These are phyloP conservation scores for Chaetomium sp. DNA, from an alignment of 2,329 filamentous ascomycete species.

Conservation along the genomic window DNA sequence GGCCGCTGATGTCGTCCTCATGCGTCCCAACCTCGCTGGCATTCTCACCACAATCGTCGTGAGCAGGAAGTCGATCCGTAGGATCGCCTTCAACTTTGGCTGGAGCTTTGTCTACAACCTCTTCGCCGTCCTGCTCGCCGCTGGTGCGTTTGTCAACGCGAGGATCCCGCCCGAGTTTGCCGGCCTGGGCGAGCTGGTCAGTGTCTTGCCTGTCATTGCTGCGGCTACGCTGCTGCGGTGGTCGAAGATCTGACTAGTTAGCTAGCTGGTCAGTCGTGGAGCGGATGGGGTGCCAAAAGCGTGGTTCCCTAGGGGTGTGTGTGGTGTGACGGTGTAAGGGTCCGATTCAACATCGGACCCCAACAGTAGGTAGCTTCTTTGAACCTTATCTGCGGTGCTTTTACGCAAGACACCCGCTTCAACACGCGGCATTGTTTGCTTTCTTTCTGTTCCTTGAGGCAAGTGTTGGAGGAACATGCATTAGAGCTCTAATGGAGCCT, in stretches of 20 bases:
- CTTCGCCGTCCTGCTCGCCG: constrained; percentile 66
- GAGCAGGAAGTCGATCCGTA: constrained; percentile 46
- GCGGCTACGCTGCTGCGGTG: constrained; percentile 48
- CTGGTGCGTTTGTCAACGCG: constrained; percentile 62
- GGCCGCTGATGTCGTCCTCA: constrained; percentile 70
- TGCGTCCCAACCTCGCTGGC: constrained; percentile 57
- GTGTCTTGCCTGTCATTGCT: constrained; percentile 68
- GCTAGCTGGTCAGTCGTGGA: neutral
- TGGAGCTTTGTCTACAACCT: constrained; percentile 74
- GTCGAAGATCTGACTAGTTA: constrained; percentile 29
- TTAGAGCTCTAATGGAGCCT: too few relatives aligned
- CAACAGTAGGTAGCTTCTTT: neutral
- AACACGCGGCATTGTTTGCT: neutral
- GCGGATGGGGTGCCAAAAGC: neutral
- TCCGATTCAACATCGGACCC: neutral
- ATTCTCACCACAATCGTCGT: constrained; percentile 62
- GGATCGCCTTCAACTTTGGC: constrained; percentile 68
- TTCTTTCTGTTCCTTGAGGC: neutral
- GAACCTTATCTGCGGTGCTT: too few relatives aligned
- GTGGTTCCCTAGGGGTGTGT: too few relatives aligned
- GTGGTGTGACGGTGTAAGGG: neutral
- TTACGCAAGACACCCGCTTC: too few relatives aligned
- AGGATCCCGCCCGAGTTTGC: constrained; percentile 63
- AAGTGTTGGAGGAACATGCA: too few relatives aligned
- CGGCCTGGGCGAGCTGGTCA: constrained; percentile 72